These are phyloP conservation scores for Xerocomus brunneocitrinus DNA, from an alignment of 768 basidiomycete genomes.

Conservation along the genomic window DNA sequence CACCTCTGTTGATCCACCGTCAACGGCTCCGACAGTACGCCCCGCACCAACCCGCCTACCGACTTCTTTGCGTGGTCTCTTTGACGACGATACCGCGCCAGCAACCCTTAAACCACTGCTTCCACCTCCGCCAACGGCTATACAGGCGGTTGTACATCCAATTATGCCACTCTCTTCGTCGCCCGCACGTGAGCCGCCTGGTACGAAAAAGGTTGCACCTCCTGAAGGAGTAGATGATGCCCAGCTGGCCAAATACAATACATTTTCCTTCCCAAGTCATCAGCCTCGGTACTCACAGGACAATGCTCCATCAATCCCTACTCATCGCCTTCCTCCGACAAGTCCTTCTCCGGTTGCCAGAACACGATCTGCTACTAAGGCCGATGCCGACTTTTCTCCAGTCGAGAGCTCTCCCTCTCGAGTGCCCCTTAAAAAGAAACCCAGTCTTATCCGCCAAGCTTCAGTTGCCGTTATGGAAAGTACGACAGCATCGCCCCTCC, in stretches of 20 bases:
- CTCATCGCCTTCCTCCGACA: constrained; percentile 23
- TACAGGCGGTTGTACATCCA: constrained; percentile 25
- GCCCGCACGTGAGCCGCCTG: constrained; percentile 33
- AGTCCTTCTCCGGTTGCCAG: constrained; percentile 32
- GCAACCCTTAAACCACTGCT: constrained; percentile 43
- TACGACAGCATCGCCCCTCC: constrained; percentile 32
- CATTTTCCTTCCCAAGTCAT: constrained; percentile 55
- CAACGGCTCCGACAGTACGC: constrained; percentile 44
- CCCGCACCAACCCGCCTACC: constrained; percentile 56
- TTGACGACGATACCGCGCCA: constrained; percentile 53
- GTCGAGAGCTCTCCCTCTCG: constrained; percentile 9
- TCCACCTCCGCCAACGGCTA: constrained; percentile 24
- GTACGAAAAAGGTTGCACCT: constrained; percentile 28
- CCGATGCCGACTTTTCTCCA: constrained; percentile 18
- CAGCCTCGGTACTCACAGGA: constrained; percentile 58
- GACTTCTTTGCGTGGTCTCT: constrained; percentile 72
- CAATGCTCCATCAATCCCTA: constrained; percentile 31
- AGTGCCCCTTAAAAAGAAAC: constrained; percentile 23
- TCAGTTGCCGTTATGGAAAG: constrained; percentile 55
- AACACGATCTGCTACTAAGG: constrained; percentile 32
- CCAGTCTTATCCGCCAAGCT: constrained; percentile 46
- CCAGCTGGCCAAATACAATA: constrained; percentile 41
- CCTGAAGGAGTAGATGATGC: constrained; percentile 37
- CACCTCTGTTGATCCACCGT: constrained; percentile 11
- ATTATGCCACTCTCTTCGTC: constrained; percentile 31